Evolutionary conservation across 441 rosid species (phyloP), one percentile per base, ranked within the genome.

Genomic region (Bruguiera hainesii): DNA sequence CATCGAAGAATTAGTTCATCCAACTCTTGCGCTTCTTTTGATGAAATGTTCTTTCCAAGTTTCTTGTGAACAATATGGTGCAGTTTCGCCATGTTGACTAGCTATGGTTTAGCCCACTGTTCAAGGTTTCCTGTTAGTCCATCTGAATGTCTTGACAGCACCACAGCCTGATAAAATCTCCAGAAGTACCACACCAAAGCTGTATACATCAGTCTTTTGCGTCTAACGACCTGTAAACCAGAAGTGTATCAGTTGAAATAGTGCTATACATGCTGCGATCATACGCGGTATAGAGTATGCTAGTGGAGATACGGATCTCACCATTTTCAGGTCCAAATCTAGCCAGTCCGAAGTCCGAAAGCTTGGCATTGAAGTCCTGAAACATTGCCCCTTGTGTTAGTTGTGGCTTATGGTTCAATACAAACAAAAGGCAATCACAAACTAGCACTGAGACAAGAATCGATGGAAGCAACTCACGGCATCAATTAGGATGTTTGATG

Each of bases 311-410:
- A 25, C 71, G 71, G 10, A 74, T 56, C 49, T 53, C 35, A 10
- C 48, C 78, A 35, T 31, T 81, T 31, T 56, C 52, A 18, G 80
- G 80, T 53, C 82, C 83, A 30, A 57, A 69, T 72, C 63, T 73
- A 9, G 85, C 80, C 63, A 75, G 55, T 16, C 83, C 83, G n/a
- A 75, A 79, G 51, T 79, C 80, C 25, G 83, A 73, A 18, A 77
- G 67, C 65, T 77, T 73, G 49, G 75, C 75, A 35, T 66, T 73
- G 55, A 75, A 79, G 37, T 77, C 75, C 82, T 75, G 75, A 69
- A 80, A 69, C 39, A 37, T 28, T n/a, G 30, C 37, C 59, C 67
- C 46, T 2, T 10, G 46, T 37, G 46, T 37, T 25, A 42, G 33
- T 68, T 35, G 67, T 39, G 21, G 64, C 53, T 63, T 29, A 63